These are phyloP conservation scores for Dentipellis sp. DNA, from an alignment of 768 basidiomycete species.

Conservation along the genomic window DNA sequence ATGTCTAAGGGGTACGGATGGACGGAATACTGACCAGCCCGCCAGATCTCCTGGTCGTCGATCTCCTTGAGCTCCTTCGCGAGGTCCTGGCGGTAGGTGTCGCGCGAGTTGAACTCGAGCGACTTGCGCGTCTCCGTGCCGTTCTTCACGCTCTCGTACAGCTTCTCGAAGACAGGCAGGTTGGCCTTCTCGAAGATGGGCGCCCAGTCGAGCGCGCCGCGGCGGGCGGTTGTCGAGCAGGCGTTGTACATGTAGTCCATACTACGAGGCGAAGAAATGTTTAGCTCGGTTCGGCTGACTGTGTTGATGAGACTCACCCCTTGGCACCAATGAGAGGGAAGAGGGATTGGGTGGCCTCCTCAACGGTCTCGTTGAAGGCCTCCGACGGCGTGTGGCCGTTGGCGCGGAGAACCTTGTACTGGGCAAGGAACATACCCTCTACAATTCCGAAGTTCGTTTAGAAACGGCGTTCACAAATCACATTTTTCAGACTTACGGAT, in stretches of 20 bases:
- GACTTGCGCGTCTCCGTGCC: conserved; percentile 97
- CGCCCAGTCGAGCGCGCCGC: conserved; percentile 99
- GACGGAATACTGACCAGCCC: conserved; percentile 68
- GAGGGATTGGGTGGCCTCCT: conserved; percentile 98
- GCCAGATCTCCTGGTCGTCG: conserved; percentile 98
- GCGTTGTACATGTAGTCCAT: conserved; percentile 99
- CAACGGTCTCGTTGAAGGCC: conserved; percentile 99
- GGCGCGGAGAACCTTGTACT: conserved; percentile 95
- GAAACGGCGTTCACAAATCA: not conserved
- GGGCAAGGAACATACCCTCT: conserved; percentile 98
- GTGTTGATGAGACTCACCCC: conserved; percentile 44
- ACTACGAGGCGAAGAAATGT: conserved; percentile 28
- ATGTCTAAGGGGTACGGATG: conserved; percentile 1
- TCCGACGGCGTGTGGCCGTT: conserved; percentile 97
- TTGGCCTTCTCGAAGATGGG: conserved; percentile 94
- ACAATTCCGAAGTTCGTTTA: conserved; percentile 3
- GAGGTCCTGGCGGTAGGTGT: conserved; percentile 89
- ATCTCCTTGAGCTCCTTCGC: conserved; percentile 90
- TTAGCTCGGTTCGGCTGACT: not conserved
- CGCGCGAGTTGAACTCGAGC: conserved; percentile 89
- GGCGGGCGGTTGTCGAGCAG: conserved; percentile 97
- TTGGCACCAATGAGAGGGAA: conserved; percentile 95
- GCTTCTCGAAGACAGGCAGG: conserved; percentile 85
- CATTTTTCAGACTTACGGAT: conserved; percentile 53
- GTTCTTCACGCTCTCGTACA: conserved; percentile 91